Base-by-base conservation (phyloP, 2,329 filamentous ascomycete genomes). In the Fusarium sp. region DNA sequence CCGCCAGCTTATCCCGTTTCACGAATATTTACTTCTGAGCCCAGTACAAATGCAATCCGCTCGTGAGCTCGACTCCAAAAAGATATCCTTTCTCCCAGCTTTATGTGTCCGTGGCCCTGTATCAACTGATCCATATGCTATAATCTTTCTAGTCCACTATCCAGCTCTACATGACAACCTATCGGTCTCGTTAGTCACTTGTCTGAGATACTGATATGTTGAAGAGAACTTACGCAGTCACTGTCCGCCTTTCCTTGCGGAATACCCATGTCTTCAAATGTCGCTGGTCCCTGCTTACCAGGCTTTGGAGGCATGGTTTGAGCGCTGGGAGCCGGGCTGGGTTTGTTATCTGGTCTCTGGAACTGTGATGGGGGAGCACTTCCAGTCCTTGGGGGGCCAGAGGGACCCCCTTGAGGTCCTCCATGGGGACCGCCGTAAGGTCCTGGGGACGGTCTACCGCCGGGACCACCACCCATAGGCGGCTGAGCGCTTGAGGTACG, bases 231-330 rank as follows among this genome's bases (percentile, higher is more conserved):
- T 88, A 97, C 94, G 83, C 95, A 99, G 80, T 98, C 94, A 71
- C 88, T 88, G n/a, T 97, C 92, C 65, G 90, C 87, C 80, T 96
- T 94, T 47, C 86, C 89, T 74, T 90, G 87, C 8, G 94, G 93
- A 73, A 99, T 95, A 38, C 96, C 96, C 96, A 99, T 99, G 77
- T 97, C 94, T 77, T 97, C 95, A 78, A 99, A 99, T 0, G 96
- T 98, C 74, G 96, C 93, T 1, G 96, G 95, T 12, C 95, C 96
- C 76, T 94, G 92, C 50, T 82, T 80, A 4, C 83, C 69, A 8
- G 83, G 69, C 67, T 81, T 78, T 8, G 82, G 79, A 16, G 78
- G 72, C 9, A 80, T 77, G n/a, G 80, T 78, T 42, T 79, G 72
- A n/a, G 76, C 72, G 23, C 74, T 71, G 20, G 78, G 72, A 41